Evolutionary conservation across 2,329 filamentous ascomycete genomes (phyloP).

Genomic region (Apiospora hydei): DNA sequence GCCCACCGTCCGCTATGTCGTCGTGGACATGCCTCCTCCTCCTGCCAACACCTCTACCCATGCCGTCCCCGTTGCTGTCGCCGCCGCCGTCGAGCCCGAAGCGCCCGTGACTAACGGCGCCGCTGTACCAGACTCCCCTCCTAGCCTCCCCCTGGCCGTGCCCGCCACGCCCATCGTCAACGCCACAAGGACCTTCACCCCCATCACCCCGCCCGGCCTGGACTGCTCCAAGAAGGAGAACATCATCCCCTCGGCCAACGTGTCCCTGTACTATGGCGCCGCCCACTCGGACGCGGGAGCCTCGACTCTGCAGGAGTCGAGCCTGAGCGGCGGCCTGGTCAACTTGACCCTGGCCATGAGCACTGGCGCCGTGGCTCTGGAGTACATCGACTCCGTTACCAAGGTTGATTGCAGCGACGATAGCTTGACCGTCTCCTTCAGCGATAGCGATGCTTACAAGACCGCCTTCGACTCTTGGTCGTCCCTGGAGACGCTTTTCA

Average conservation of each 20-base stretch:
- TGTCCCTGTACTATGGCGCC: slow-evolving; percentile 32
- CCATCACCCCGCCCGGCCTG: slow-evolving; percentile 28
- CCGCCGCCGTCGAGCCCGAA: neutral
- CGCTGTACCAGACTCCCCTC: neutral
- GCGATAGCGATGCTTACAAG: slow-evolving; percentile 30
- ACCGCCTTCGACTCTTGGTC: slow-evolving; percentile 34
- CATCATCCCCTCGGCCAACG: slow-evolving; percentile 30
- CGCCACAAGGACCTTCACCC: neutral
- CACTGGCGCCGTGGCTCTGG: slow-evolving; percentile 41
- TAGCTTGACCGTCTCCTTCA: slow-evolving; percentile 41
- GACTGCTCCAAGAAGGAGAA: slow-evolving; percentile 30
- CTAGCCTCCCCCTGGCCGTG: neutral
- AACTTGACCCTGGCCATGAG: slow-evolving; percentile 39
- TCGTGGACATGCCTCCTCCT: slow-evolving; percentile 11
- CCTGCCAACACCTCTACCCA: neutral
- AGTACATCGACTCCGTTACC: slow-evolving; percentile 39
- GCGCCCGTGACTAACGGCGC: neutral
- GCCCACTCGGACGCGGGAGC: neutral
- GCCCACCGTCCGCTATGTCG: slow-evolving; percentile 12
- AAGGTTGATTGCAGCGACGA: slow-evolving; percentile 40
- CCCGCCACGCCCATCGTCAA: neutral
- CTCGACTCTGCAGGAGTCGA: neutral
- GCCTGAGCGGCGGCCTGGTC: neutral
- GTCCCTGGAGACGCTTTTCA: slow-evolving; percentile 37
- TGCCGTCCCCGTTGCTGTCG: neutral